Base-by-base conservation (phyloP, 345 rosid genomes). In the Heritiera fomes region DNA sequence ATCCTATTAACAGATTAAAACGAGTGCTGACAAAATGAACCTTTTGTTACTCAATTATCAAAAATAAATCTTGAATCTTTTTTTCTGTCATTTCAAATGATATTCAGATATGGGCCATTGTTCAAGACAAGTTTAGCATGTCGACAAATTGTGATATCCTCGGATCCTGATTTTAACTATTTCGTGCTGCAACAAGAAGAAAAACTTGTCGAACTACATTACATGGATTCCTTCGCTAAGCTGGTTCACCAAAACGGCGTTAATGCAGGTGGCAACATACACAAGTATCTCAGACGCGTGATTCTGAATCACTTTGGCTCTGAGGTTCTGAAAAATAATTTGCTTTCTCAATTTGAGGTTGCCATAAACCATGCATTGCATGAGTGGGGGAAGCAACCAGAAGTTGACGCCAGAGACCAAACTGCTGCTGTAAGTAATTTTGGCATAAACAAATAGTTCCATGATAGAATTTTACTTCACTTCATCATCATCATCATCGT, bases 191-290 rank as follows among this genome's bases (percentile, higher is more conserved):
- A 49, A 49, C 74, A 70, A 49, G 74, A 70, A 28, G 74, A 40
- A 14, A 70, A 70, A 70, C 59, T 49, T 2, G 74, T 70, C 28
- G 74, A 70, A 20, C 0, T 70, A 10, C 49, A 56, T 56, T 70
- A 70, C 74, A 28, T 70, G 41, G 74, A 70, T 70, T 70, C 74
- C 74, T 49, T 70, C 13, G 75, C 72, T 0, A 61, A 78, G 40
- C 46, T 71, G 60, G 64, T 49, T 66, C 59, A 2, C 52, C 59
- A 43, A 45, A 5, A 75, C 32, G 9, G 18, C 38, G 13, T 46
- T 23, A 71, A 34, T n/a, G 53, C 34, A 23, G 18, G 49, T 41
- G 71, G 56, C 49, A 49, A 49, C 7, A 8, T 76, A 2, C 79
- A 76, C 79, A 76, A 64, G 41, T 76, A 76, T 40, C 60, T 76